These are phyloP conservation scores for Sindora glabra DNA, from an alignment of 306 rosid genomes.

Conservation along the genomic window DNA sequence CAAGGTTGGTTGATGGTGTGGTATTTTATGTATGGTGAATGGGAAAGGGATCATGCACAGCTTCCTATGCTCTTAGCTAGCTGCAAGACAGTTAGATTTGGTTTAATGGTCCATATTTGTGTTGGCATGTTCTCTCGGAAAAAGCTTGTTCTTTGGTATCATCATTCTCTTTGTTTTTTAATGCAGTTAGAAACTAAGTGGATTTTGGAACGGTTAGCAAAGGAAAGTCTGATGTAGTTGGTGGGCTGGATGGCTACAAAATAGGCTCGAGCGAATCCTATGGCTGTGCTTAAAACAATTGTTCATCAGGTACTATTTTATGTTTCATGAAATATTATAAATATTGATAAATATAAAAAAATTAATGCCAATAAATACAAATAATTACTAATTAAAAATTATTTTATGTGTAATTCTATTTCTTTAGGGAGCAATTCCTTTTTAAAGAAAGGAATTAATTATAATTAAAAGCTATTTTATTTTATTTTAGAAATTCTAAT, in stretches of 20 bases:
- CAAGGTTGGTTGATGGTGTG: constrained; percentile 54
- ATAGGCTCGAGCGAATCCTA: constrained; percentile 96
- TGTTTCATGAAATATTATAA: too few relatives aligned
- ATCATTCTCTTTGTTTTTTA: constrained; percentile 6
- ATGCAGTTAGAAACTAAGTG: constrained; percentile 90
- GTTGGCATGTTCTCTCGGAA: not conserved
- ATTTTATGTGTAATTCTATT: too few relatives aligned
- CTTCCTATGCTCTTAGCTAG: constrained; percentile 81
- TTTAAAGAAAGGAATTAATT: too few relatives aligned
- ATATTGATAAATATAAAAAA: too few relatives aligned
- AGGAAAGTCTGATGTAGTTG: constrained; percentile 96
- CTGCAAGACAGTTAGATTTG: constrained; percentile 88
- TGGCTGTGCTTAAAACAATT: constrained; percentile 93
- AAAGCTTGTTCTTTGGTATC: constrained; percentile 12
- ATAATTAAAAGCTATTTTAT: too few relatives aligned
- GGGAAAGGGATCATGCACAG: constrained; percentile 93
- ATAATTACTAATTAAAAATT: too few relatives aligned
- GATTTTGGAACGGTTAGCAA: constrained; percentile 86
- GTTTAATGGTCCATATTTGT: not conserved
- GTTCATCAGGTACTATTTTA: constrained; percentile 68
- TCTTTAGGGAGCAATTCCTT: too few relatives aligned
- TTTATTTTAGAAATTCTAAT: too few relatives aligned
- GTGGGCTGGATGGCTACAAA: constrained; percentile 98
- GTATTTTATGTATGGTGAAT: constrained; percentile 92
- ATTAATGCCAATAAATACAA: too few relatives aligned